Evolutionary conservation across 805 yeast species (phyloP).

Genomic region (Candida hungchunana): DNA sequence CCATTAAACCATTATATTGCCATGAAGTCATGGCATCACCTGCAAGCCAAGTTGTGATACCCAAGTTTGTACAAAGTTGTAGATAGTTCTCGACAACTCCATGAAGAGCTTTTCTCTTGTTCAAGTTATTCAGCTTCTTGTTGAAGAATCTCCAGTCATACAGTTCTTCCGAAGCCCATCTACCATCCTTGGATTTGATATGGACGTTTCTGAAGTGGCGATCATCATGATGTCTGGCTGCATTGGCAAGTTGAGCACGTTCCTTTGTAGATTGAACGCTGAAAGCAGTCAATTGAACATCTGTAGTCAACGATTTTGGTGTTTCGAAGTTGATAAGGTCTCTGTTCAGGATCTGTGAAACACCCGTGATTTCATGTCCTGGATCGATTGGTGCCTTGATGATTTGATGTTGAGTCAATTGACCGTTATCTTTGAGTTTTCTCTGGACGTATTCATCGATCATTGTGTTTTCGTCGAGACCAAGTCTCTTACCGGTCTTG

Average conservation of each 20-base stretch:
- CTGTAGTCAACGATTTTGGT: slow-evolving; percentile 16
- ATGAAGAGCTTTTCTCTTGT: slow-evolving; percentile 43
- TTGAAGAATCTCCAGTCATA: slow-evolving; percentile 71
- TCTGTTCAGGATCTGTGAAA: slow-evolving; percentile 27
- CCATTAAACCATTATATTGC: slow-evolving; percentile 44
- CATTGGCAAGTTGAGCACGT: slow-evolving; percentile 27
- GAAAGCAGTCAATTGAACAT: slow-evolving; percentile 25
- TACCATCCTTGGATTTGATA: slow-evolving; percentile 31
- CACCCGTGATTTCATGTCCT: slow-evolving; percentile 23
- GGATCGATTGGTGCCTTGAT: slow-evolving; percentile 31
- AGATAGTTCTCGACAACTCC: slow-evolving; percentile 43
- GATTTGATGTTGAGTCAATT: slow-evolving; percentile 27
- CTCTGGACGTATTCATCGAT: slow-evolving; percentile 31
- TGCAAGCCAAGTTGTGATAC: slow-evolving; percentile 43
- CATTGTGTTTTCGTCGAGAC: slow-evolving; percentile 31
- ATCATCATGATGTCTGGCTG: slow-evolving; percentile 29
- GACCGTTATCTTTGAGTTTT: slow-evolving; percentile 20
- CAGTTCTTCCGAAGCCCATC: slow-evolving; percentile 32
- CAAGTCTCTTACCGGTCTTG: slow-evolving; percentile 30
- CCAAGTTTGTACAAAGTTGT: slow-evolving; percentile 38
- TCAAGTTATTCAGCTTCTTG: slow-evolving; percentile 32
- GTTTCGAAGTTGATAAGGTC: slow-evolving; percentile 26
- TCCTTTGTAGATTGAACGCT: slow-evolving; percentile 27
- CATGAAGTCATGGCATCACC: slow-evolving; percentile 48
- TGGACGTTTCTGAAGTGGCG: slow-evolving; percentile 31